Evolutionary conservation across 2,329 filamentous ascomycete genomes (phyloP).

Genomic region (Fusarium graminum): DNA sequence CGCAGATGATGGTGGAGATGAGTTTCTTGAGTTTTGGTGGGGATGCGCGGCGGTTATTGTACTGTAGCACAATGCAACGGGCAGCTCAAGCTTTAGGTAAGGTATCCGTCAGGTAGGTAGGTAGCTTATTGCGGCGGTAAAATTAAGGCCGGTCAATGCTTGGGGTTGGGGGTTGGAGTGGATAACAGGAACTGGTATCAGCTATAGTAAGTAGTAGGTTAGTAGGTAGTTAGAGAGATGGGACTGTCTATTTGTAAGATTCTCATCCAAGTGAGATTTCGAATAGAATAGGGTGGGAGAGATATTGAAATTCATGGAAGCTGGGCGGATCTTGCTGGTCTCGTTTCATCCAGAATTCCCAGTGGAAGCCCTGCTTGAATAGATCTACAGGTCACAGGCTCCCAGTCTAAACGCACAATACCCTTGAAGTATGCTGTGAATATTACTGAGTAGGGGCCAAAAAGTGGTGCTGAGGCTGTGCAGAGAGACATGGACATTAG

Average conservation of each 20-base stretch:
- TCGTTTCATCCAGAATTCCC: constrained; percentile 39
- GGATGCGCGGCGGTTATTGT: constrained; percentile 33
- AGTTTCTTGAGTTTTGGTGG: constrained; percentile 30
- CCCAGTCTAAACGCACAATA: constrained; percentile 23
- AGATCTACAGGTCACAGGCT: constrained; percentile 25
- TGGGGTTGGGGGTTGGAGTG: not conserved
- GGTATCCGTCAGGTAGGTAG: too few relatives aligned
- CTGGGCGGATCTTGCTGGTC: constrained; percentile 29
- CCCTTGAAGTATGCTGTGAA: not conserved
- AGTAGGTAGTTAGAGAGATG: not conserved
- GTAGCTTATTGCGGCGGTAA: constrained; percentile 20
- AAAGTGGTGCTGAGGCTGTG: constrained; percentile 44
- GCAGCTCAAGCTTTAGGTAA: not conserved
- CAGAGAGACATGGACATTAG: constrained; percentile 43
- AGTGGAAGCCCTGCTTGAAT: constrained; percentile 34
- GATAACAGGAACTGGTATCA: not conserved
- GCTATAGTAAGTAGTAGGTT: constrained; percentile 19
- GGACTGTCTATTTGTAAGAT: constrained; percentile 25
- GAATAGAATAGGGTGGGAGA: not conserved
- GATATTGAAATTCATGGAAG: not conserved
- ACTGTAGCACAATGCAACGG: constrained; percentile 21
- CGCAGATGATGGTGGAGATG: constrained; percentile 42
- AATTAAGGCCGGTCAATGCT: constrained; percentile 31
- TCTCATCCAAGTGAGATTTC: constrained; percentile 9
- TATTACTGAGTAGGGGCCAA: constrained; percentile 9